These are phyloP conservation scores for Talaromyces funiculosus DNA, from an alignment of 2,329 filamentous ascomycete genomes.

Conservation along the genomic window DNA sequence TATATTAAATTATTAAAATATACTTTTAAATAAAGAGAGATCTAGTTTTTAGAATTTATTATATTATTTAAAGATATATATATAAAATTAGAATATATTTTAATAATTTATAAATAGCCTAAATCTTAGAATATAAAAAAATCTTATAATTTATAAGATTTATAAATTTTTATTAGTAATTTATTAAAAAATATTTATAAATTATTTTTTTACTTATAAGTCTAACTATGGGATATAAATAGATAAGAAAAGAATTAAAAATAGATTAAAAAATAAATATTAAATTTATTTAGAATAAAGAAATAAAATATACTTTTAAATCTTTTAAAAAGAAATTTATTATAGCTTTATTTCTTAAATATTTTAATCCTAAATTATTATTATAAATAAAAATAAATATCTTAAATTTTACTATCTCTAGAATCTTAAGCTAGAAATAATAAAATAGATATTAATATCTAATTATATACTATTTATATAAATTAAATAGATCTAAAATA, in stretches of 20 bases:
- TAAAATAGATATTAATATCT: background rate
- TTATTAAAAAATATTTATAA: background rate
- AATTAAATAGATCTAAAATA: too few relatives aligned
- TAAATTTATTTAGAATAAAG: background rate
- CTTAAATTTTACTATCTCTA: too few relatives aligned
- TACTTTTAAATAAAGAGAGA: background rate
- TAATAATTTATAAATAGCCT: background rate
- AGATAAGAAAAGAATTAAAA: background rate
- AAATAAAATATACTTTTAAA: too few relatives aligned
- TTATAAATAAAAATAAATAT: background rate
- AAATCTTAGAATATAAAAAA: background rate
- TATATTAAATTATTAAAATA: conserved; percentile 3
- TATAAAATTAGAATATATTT: background rate
- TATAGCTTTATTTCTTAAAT: background rate
- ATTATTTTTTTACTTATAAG: background rate
- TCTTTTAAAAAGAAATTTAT: background rate
- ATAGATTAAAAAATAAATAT: background rate
- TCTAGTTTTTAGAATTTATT: background rate
- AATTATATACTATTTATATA: too few relatives aligned
- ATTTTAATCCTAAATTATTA: background rate
- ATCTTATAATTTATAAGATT: background rate
- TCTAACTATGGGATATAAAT: too few relatives aligned
- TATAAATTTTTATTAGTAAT: background rate
- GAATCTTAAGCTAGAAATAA: too few relatives aligned
- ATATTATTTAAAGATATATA: background rate